Conservation (phyloP, 1,284 basidiomycete genomes). For the Cryptococcus amylolentus region DNA sequence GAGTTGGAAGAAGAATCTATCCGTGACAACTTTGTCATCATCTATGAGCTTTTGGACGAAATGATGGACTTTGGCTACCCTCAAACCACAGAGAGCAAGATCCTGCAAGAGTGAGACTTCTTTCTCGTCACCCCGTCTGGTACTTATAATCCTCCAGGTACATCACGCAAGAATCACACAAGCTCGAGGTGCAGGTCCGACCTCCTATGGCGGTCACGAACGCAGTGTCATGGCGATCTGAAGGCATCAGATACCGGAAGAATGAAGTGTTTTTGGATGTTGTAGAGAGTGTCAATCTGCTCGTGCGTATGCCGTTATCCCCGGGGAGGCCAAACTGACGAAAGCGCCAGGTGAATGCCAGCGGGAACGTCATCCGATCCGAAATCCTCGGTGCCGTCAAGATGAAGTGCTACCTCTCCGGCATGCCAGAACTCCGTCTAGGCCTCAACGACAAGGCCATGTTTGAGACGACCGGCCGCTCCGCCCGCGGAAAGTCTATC, state of each 20-base stretch:
- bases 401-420: constrained; percentile 99
- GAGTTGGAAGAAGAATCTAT: constrained; percentile 99
- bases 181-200: constrained; percentile 92
- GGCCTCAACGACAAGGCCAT: constrained; percentile 99
- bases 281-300: constrained; percentile 92
- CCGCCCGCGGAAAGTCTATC: constrained; percentile 92
- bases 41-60: constrained; percentile 96
- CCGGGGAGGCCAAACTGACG: constrained; percentile 6
- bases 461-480: constrained; percentile 95
- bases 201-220: constrained; percentile 98
- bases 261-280: constrained; percentile 99
- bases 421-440: constrained; percentile 95
- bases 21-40: constrained; percentile 97
- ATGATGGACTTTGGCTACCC: constrained; percentile 99
- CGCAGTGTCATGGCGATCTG: constrained; percentile 96
- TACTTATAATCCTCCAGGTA: constrained; percentile 58
- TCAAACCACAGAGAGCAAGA: constrained; percentile 99
- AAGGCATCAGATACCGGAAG: constrained; percentile 96
- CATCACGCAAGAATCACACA: constrained; percentile 98
- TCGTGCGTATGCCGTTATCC: constrained; percentile 57
- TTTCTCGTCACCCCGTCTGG: background rate
- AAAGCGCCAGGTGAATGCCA: constrained; percentile 77
- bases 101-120: constrained; percentile 80
- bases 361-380: constrained; percentile 93
- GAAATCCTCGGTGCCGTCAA: constrained; percentile 97